phyloP scores from a whole-genome alignment of 371 early-diverging fungal genomes.

The Dichotomocladium elegans region DNA sequence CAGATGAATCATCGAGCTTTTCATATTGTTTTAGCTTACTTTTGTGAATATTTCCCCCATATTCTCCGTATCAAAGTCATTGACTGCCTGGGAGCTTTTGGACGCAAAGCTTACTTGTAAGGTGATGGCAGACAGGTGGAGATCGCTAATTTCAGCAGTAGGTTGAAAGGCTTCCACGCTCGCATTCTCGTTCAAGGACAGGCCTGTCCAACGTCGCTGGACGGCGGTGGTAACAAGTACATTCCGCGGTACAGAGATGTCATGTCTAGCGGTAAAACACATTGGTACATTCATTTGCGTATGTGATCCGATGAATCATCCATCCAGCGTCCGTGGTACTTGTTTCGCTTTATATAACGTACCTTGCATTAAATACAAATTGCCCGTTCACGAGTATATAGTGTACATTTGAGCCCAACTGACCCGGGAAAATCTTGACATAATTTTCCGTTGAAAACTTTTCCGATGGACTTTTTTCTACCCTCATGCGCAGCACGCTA shows the following conservation, averaged over 20 bases:
- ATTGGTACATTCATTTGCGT: not conserved
- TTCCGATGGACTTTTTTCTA: conserved; percentile 56
- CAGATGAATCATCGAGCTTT: too few species aligned
- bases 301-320: not conserved
- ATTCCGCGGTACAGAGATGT: conserved; percentile 51
- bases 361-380: conserved; percentile 80
- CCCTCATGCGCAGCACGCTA: conserved; percentile 5
- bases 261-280: conserved; percentile 33
- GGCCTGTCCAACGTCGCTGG: conserved; percentile 84
- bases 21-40: conserved; percentile 27
- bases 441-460: conserved; percentile 76
- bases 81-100: conserved; percentile 53
- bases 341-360: conserved; percentile 3
- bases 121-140: conserved; percentile 66
- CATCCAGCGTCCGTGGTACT: too few species aligned
- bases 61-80: conserved; percentile 69
- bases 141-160: conserved; percentile 48
- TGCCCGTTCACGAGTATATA: conserved; percentile 75
- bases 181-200: conserved; percentile 81
- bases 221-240: conserved; percentile 73
- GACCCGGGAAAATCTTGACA: conserved; percentile 67
- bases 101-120: conserved; percentile 65
- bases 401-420: conserved; percentile 62
- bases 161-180: conserved; percentile 74
- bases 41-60: conserved; percentile 65